phyloP scores from a whole-genome alignment of 306 rosid species.

The Fagus sylvatica region DNA sequence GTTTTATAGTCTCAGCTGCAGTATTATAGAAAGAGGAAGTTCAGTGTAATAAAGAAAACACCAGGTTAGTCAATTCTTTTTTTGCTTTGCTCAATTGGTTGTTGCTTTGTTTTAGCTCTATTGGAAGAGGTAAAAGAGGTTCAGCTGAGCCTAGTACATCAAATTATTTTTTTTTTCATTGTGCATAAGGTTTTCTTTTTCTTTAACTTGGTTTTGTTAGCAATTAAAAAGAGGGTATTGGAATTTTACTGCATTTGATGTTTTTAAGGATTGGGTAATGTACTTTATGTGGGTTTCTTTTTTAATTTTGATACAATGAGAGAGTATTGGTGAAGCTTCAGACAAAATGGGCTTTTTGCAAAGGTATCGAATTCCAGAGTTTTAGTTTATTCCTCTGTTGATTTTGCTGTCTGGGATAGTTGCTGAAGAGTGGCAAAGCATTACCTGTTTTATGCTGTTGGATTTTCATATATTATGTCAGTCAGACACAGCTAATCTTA shows the following conservation, averaged over 20 bases:
- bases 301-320: conserved; percentile 34
- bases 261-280: conserved; percentile 48
- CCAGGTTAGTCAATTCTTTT: not conserved
- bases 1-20: conserved; percentile 23
- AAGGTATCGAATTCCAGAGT: conserved; percentile 35
- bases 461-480: conserved; percentile 23
- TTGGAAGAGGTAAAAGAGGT: conserved; percentile 1
- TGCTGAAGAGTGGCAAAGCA: conserved; percentile 45
- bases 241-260: conserved; percentile 44
- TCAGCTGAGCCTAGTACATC: conserved; percentile 21
- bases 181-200: not conserved
- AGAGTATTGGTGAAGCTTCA: conserved; percentile 60
- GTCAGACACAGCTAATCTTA: conserved; percentile 24
- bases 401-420: conserved; percentile 45
- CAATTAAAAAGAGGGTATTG: conserved; percentile 9
- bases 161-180: not conserved
- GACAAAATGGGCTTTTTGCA: conserved; percentile 37
- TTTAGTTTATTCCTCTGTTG: conserved; percentile 23
- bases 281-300: conserved; percentile 34
- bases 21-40: conserved; percentile 6
- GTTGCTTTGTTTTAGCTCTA: conserved; percentile 17
- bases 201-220: not conserved
- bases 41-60: not conserved
- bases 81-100: conserved; percentile 14
- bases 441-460: conserved; percentile 32